phyloP scores from a whole-genome alignment of 2,329 filamentous ascomycete genomes.

The Fusarium lyarnte region DNA sequence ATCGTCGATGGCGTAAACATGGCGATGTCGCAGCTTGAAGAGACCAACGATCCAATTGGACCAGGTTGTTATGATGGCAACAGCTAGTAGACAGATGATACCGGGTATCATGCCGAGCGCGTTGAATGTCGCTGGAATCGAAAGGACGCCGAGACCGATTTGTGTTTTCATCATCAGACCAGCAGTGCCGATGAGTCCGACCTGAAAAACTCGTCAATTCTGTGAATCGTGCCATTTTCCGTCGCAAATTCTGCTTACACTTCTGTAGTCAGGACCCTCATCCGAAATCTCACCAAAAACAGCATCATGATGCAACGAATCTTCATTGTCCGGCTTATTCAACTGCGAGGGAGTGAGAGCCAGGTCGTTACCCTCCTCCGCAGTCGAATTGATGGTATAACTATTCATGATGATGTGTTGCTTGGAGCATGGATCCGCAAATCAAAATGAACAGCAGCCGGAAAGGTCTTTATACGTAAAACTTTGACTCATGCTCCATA shows the following conservation, averaged over 20 bases:
- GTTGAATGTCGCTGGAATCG: conserved; percentile 58
- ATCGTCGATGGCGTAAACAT: conserved; percentile 65
- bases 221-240: not conserved
- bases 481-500: conserved; percentile 3
- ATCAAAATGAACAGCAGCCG: not conserved
- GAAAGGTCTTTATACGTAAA: conserved; percentile 2
- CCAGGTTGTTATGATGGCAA: conserved; percentile 58
- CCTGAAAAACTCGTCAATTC: conserved; percentile 37
- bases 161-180: conserved; percentile 60
- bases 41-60: conserved; percentile 58
- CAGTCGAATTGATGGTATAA: not conserved
- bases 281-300: conserved; percentile 45
- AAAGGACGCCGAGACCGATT: conserved; percentile 57
- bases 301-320: conserved; percentile 35
- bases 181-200: conserved; percentile 54
- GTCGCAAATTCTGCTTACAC: conserved; percentile 28
- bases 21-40: conserved; percentile 62
- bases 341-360: not conserved
- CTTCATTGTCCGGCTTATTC: not conserved
- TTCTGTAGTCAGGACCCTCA: conserved; percentile 45
- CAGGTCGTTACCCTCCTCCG: not conserved
- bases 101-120: conserved; percentile 59
- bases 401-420: not conserved
- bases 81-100: conserved; percentile 52
- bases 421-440: not conserved